Evolutionary conservation across 768 basidiomycete genomes (phyloP).

Genomic region (Leccinum olivaceopallidum): DNA sequence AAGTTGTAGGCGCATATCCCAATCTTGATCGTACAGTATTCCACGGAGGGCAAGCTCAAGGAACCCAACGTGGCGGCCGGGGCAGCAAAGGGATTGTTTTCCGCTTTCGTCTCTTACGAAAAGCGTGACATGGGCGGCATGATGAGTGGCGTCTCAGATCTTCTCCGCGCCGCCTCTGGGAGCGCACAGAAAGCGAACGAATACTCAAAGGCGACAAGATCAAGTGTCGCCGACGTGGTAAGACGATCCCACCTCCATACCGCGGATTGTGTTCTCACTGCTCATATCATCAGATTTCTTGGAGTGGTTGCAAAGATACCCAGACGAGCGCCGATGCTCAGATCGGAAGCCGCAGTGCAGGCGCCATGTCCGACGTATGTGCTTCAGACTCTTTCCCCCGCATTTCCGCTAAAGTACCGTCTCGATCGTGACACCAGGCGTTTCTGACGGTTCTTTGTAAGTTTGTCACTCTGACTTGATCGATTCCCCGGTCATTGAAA

Average conservation of each 20-base stretch:
- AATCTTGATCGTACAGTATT: slow-evolving; percentile 55
- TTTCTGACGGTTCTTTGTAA: slow-evolving; percentile 58
- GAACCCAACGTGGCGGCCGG: slow-evolving; percentile 88
- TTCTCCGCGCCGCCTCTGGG: slow-evolving; percentile 77
- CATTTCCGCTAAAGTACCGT: background rate
- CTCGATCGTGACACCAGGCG: slow-evolving; percentile 36
- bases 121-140: slow-evolving; percentile 80
- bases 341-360: slow-evolving; percentile 65
- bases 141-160: slow-evolving; percentile 66
- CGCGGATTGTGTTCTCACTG: background rate
- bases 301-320: slow-evolving; percentile 78
- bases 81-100: slow-evolving; percentile 85
- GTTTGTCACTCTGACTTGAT: slow-evolving; percentile 10
- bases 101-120: slow-evolving; percentile 74
- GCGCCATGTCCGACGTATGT: slow-evolving; percentile 79
- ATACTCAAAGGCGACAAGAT: slow-evolving; percentile 59
- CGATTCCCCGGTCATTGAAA: background rate
- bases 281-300: slow-evolving; percentile 59
- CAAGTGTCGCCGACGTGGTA: slow-evolving; percentile 85
- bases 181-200: slow-evolving; percentile 62
- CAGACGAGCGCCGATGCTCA: slow-evolving; percentile 81
- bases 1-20: background rate
- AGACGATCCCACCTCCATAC: slow-evolving; percentile 28
- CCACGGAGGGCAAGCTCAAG: slow-evolving; percentile 93
- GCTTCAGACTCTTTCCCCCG: background rate